Base-by-base conservation (phyloP, 306 rosid species). In the Dryas octopetala region DNA sequence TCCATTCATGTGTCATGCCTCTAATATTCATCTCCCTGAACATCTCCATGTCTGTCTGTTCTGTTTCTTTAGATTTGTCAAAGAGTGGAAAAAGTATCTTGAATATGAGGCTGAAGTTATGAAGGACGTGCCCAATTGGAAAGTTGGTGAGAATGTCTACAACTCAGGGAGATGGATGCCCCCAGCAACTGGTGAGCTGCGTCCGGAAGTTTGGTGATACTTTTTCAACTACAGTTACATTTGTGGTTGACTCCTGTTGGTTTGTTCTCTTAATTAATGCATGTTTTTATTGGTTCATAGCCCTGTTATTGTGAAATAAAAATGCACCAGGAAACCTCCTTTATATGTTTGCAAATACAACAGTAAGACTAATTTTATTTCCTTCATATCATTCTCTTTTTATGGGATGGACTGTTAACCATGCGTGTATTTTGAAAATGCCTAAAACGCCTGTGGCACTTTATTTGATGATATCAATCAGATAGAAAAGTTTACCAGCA, bases 71-170 rank as follows among this genome's bases (percentile, higher is more conserved):
- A 96, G 99, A 92, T 96, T 89, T 78, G 96, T 96, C 64, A 79
- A 72, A 72, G 99, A 96, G 90, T 96, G 99, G 99, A 89, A 92
- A 82, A 92, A 89, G 75, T 96, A 96, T 81, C 97, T 96, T 4
- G 97, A 90, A 16, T 92, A 92, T 45, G 98, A 96, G 89, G 99
- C 99, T 0, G 97, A 96, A 52, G 92, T 96, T 48, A 96, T 96
- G 99, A 92, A 92, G 92, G 97, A 96, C 49, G 99, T 96, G 62
- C 99, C 99, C 6, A 96, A 97, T 23, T 92, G 99, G 98, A 96
- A 96, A 88, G 99, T 96, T 58, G 99, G 99, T 48, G 97, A 85
- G 73, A 96, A 54, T 68, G 99, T 96, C 47, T 96, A 96, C 74
- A 45, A 96, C 82, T 90, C 97, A n/a, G 97, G 97, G 41, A 92